Evolutionary conservation across 805 yeast genomes (phyloP).

Genomic region (Suhomyces sp.): DNA sequence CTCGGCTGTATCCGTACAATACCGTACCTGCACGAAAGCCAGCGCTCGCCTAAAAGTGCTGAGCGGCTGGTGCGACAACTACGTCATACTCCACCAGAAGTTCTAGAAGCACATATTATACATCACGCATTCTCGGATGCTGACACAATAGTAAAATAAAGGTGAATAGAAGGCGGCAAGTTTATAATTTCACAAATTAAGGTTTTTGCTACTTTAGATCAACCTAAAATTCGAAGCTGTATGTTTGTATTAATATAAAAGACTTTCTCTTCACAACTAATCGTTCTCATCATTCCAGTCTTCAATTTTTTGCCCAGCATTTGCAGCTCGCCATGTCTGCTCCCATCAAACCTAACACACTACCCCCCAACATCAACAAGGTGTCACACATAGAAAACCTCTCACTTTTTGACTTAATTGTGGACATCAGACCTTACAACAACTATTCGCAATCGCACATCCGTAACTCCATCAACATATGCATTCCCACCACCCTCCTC

Average conservation of each 20-base stretch:
- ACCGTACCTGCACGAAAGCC: neutral
- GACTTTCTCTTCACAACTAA: neutral
- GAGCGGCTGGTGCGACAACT: neutral
- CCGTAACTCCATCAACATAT: slow-evolving; percentile 32
- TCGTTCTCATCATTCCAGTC: neutral
- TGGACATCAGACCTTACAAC: slow-evolving; percentile 43
- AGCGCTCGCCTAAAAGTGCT: neutral
- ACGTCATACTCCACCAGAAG: neutral
- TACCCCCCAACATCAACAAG: slow-evolving; percentile 5
- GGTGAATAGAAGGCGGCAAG: neutral
- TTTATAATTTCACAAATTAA: neutral
- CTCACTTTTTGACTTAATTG: slow-evolving; percentile 15
- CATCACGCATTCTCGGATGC: neutral
- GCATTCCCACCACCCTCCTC: slow-evolving; percentile 44
- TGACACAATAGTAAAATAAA: neutral
- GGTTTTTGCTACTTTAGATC: neutral
- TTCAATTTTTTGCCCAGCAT: neutral
- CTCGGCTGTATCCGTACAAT: neutral
- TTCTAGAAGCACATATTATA: neutral
- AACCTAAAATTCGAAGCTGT: neutral
- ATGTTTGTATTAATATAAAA: neutral
- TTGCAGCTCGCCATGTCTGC: neutral
- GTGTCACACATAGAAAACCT: slow-evolving; percentile 7
- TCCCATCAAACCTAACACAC: neutral
- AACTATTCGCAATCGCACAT: slow-evolving; percentile 29